These are phyloP conservation scores for Penicillium bovifimosum DNA, from an alignment of 495 filamentous ascomycete species.

Conservation along the genomic window DNA sequence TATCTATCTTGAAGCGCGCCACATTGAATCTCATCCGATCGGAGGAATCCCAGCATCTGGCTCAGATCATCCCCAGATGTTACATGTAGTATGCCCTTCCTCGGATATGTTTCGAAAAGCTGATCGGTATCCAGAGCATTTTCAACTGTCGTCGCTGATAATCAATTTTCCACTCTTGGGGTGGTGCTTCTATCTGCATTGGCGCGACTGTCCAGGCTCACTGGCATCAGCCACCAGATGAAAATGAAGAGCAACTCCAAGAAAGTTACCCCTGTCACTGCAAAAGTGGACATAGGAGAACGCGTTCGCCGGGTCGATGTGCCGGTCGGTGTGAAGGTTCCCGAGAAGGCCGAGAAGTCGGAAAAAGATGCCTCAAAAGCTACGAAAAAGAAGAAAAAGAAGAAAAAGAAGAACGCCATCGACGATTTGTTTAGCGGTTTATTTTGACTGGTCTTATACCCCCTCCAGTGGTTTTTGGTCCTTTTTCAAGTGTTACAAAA, in stretches of 20 bases:
- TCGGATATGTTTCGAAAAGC: no score
- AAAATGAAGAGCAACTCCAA: conserved; percentile 4
- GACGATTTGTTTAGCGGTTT: conserved; percentile 57
- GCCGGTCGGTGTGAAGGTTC: neutral
- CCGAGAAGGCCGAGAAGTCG: neutral
- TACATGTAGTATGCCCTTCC: conserved; percentile 31
- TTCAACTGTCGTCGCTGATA: conserved; percentile 62
- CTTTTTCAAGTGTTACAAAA: neutral
- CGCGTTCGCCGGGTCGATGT: conserved; percentile 19
- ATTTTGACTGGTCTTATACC: conserved; percentile 27
- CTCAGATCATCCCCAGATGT: conserved; percentile 38
- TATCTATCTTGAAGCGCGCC: conserved; percentile 60
- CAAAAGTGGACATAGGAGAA: conserved; percentile 32
- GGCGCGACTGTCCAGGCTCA: conserved; percentile 50
- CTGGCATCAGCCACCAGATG: conserved; percentile 28
- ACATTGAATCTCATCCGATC: conserved; percentile 41
- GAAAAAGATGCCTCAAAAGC: neutral
- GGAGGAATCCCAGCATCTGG: conserved; percentile 19
- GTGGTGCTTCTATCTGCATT: conserved; percentile 62
- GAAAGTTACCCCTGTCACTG: neutral
- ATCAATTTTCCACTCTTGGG: conserved; percentile 74
- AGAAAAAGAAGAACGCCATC: conserved; percentile 52
- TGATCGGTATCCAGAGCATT: conserved; percentile 48
- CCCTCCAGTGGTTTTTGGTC: neutral
- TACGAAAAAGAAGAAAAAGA: conserved; percentile 37